Conservation (phyloP, 352 stramenopile genomes). For the Globisporangium paddicum region DNA sequence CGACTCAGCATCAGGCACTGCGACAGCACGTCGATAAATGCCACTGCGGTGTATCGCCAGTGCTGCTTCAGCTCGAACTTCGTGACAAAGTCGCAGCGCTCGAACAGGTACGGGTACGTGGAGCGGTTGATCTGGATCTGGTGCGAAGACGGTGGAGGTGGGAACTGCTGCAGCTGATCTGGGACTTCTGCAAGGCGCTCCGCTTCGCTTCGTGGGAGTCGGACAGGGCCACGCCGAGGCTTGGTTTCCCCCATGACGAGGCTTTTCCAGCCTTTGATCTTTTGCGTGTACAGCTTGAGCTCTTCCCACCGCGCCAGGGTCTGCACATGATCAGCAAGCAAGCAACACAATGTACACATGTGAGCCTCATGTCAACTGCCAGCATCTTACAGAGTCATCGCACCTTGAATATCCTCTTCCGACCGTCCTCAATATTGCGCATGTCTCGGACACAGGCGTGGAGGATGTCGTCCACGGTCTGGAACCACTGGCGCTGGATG, state of each 20-base stretch:
- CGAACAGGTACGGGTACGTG: conserved; percentile 72
- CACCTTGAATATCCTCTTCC: conserved; percentile 79
- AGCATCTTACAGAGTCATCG: neutral
- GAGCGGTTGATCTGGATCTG: conserved; percentile 64
- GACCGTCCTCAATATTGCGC: conserved; percentile 53
- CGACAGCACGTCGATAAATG: conserved; percentile 76
- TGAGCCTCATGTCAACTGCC: neutral
- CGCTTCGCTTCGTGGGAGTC: conserved; percentile 53
- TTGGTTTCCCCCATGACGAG: conserved; percentile 68
- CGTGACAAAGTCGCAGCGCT: conserved; percentile 50
- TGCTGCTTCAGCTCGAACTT: conserved; percentile 73
- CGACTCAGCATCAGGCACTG: conserved; percentile 60
- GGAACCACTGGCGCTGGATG: conserved; percentile 76
- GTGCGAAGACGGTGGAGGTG: conserved; percentile 37
- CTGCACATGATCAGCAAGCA: conserved; percentile 14
- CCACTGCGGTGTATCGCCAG: conserved; percentile 74
- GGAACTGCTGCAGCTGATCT: conserved; percentile 75
- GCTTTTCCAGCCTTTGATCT: conserved; percentile 78
- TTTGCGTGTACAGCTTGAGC: conserved; percentile 67
- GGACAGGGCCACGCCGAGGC: conserved; percentile 40
- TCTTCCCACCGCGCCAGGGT: conserved; percentile 83
- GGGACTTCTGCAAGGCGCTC: conserved; percentile 62
- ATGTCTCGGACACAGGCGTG: conserved; percentile 69
- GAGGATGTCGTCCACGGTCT: conserved; percentile 75
- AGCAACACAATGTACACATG: neutral